Conservation (phyloP, 371 early-diverging fungal species). For the Mortierella sp. region DNA sequence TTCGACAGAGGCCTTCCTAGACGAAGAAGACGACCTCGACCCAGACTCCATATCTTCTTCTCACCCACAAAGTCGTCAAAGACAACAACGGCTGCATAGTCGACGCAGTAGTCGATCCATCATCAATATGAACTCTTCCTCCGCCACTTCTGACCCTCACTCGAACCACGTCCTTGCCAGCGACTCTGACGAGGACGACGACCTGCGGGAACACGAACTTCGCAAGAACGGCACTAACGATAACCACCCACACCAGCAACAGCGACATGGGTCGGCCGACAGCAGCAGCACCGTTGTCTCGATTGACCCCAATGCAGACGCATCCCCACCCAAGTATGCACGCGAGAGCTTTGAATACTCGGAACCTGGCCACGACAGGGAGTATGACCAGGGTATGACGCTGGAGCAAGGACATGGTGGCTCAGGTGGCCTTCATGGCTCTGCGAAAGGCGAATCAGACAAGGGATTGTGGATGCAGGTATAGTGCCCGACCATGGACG, state of each 20-base stretch:
- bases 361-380: constrained; percentile 30
- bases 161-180: constrained; percentile 15
- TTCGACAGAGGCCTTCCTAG: constrained; percentile 29
- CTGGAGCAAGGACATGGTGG: constrained; percentile 19
- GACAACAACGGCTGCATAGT: neutral
- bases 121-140: neutral
- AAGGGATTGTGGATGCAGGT: constrained; percentile 56
- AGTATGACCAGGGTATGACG: constrained; percentile 2
- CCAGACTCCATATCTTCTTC: constrained; percentile 33
- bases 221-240: neutral
- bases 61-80: neutral
- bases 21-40: constrained; percentile 45
- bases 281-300: constrained; percentile 34
- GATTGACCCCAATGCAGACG: constrained; percentile 20
- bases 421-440: neutral
- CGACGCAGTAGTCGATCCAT: constrained; percentile 3
- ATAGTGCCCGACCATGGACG: neutral
- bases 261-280: constrained; percentile 20
- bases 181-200: constrained; percentile 21
- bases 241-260: constrained; percentile 1
- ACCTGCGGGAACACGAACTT: neutral
- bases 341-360: constrained; percentile 44
- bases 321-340: constrained; percentile 23
- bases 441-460: constrained; percentile 16
- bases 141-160: neutral